Conservation (phyloP, 148 eudicot species). For the Camellia sinensis region DNA sequence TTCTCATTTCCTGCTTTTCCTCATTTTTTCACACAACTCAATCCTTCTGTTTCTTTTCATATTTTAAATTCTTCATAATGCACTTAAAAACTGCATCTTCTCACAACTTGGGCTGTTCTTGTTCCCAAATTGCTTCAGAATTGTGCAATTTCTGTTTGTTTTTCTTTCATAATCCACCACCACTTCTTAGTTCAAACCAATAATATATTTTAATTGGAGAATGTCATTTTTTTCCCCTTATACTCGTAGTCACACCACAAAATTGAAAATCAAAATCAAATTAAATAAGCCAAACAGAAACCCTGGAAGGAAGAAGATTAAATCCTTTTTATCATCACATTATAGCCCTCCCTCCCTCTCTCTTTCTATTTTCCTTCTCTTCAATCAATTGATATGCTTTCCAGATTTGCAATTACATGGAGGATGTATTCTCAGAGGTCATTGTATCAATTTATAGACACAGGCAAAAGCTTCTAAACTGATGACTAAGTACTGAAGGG, state of each 20-base stretch:
- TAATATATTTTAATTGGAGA: no score
- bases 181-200: not conserved
- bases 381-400: not conserved
- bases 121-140: not conserved
- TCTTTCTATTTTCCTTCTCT: no score
- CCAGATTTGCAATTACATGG: not conserved
- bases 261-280: no score
- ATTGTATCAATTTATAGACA: not conserved
- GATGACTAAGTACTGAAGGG: not conserved
- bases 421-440: not conserved
- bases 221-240: no score
- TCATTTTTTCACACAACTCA: not conserved
- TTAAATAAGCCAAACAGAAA: no score
- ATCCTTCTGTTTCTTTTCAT: not conserved
- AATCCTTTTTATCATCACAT: no score
- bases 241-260: no score
- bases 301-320: no score
- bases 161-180: not conserved
- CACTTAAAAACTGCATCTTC: not conserved
- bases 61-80: not conserved
- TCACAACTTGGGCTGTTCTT: not conserved
- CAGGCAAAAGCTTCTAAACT: not conserved
- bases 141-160: not conserved
- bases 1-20: not conserved
- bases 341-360: no score